Evolutionary conservation across 805 yeast species (phyloP).

Genomic region (Tetrapisispora taiwanensis): DNA sequence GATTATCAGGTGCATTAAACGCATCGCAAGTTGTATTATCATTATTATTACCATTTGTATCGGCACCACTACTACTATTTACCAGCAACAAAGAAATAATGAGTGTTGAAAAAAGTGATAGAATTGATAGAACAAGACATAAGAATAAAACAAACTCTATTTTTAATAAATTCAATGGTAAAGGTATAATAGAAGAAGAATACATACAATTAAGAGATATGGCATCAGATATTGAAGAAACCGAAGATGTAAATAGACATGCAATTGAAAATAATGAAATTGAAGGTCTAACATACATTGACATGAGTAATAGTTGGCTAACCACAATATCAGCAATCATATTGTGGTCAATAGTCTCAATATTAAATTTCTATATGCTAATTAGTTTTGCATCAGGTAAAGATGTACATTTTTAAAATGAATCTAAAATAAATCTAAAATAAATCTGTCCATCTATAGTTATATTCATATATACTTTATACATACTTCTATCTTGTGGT

Average conservation of each 20-base stretch:
- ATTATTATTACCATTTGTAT: constrained; percentile 70
- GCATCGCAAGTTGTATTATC: constrained; percentile 80
- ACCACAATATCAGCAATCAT: constrained; percentile 42
- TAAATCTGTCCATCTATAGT: no score
- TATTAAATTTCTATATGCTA: constrained; percentile 56
- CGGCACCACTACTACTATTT: constrained; percentile 78
- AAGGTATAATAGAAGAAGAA: constrained; percentile 1
- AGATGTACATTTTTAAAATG: constrained; percentile 30
- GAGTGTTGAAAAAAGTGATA: constrained; percentile 38
- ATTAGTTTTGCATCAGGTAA: constrained; percentile 39
- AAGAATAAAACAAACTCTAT: background rate
- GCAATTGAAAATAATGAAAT: background rate
- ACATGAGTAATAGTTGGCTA: constrained; percentile 36
- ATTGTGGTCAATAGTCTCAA: constrained; percentile 61
- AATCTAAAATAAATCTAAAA: no score
- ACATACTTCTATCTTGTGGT: no score
- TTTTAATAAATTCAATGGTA: background rate
- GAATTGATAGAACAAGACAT: constrained; percentile 10
- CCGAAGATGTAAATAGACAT: background rate
- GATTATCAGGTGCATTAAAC: constrained; percentile 65
- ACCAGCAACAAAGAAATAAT: constrained; percentile 61
- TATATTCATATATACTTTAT: no score
- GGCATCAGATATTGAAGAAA: background rate
- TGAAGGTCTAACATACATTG: constrained; percentile 18
- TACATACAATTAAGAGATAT: constrained; percentile 2